Conservation (phyloP, 2,329 filamentous ascomycete genomes). For the Furcasterigmium sp. region DNA sequence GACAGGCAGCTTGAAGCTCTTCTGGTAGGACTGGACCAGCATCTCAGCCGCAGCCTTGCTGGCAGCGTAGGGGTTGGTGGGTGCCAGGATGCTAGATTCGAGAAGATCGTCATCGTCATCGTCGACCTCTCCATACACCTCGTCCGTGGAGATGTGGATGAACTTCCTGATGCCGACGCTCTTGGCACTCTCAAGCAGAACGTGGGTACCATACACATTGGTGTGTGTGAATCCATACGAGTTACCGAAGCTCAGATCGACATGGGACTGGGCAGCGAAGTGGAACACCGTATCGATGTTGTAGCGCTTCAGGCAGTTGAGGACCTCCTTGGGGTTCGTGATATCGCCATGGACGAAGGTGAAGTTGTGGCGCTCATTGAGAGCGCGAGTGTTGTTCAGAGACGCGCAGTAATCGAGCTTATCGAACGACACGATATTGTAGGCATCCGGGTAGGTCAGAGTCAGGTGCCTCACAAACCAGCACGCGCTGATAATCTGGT, state of each 20-base stretch:
- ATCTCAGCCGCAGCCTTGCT: slow-evolving; percentile 80
- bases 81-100: slow-evolving; percentile 69
- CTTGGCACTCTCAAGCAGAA: slow-evolving; percentile 71
- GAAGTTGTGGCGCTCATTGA: slow-evolving; percentile 67
- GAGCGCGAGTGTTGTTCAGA: slow-evolving; percentile 69
- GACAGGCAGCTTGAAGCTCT: slow-evolving; percentile 73
- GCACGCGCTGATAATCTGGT: slow-evolving; percentile 57
- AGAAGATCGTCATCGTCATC: slow-evolving; percentile 66
- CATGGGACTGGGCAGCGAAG: slow-evolving; percentile 81
- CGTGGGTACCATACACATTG: slow-evolving; percentile 81
- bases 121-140: slow-evolving; percentile 78
- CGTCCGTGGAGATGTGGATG: slow-evolving; percentile 79
- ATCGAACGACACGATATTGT: slow-evolving; percentile 79
- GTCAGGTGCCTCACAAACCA: slow-evolving; percentile 78
- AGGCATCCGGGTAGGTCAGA: slow-evolving; percentile 65
- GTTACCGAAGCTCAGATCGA: slow-evolving; percentile 78
- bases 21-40: slow-evolving; percentile 81
- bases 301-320: slow-evolving; percentile 64
- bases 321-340: slow-evolving; percentile 64
- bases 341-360: slow-evolving; percentile 76
- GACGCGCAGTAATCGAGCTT: slow-evolving; percentile 81
- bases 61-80: slow-evolving; percentile 78
- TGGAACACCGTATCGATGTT: slow-evolving; percentile 77
- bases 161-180: slow-evolving; percentile 67
- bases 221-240: slow-evolving; percentile 76